Evolutionary conservation across 1,284 basidiomycete genomes (phyloP).

Genomic region (Fomitopsis schrenkii): DNA sequence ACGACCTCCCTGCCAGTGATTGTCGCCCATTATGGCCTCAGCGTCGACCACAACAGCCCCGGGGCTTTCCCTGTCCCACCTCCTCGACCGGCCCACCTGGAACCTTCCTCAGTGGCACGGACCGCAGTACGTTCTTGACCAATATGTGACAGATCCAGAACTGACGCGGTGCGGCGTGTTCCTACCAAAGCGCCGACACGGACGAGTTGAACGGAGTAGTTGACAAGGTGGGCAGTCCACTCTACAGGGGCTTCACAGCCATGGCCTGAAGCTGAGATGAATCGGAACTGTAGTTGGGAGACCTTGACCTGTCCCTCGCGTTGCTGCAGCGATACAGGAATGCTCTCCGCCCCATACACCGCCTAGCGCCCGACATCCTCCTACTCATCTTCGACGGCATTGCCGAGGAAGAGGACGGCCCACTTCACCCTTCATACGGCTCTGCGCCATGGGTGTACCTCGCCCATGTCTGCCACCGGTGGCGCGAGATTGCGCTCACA

Average conservation of each 20-base stretch:
- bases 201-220: constrained; percentile 11
- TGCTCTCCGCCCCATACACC: constrained; percentile 24
- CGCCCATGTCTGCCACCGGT: constrained; percentile 26
- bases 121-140: constrained; percentile 19
- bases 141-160: background rate
- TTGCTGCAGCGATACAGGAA: constrained; percentile 28
- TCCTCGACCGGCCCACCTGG: constrained; percentile 25
- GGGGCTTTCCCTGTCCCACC: constrained; percentile 17
- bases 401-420: constrained; percentile 16
- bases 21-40: constrained; percentile 3
- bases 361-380: constrained; percentile 25
- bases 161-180: constrained; percentile 1
- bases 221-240: constrained; percentile 12
- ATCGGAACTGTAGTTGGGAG: constrained; percentile 16
- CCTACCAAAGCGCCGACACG: background rate
- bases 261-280: background rate
- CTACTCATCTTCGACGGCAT: constrained; percentile 24
- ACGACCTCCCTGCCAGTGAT: background rate
- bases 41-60: background rate
- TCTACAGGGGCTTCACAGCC: background rate
- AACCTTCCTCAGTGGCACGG: constrained; percentile 24
- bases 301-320: constrained; percentile 23
- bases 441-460: constrained; percentile 22
- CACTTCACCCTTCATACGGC: constrained; percentile 19
- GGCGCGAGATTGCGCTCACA: constrained; percentile 22